Conservation (phyloP, 2,329 filamentous ascomycete species). For the Phaeophleospora eucalypticola region DNA sequence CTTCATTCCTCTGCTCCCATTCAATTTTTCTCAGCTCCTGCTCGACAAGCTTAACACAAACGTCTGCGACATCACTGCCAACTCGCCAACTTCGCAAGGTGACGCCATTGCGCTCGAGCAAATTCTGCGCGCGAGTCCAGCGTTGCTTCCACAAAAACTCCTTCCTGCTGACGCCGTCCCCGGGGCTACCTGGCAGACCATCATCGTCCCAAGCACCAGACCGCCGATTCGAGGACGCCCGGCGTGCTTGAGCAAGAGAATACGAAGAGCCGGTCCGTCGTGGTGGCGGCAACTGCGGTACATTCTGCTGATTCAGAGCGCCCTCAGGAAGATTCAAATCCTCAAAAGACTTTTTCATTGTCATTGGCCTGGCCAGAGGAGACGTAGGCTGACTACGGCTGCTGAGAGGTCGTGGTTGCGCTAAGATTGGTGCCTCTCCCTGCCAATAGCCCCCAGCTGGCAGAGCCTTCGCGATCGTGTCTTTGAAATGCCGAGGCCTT, state of each 20-base stretch:
- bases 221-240: conserved; percentile 31
- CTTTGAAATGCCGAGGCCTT: conserved; percentile 28
- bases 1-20: conserved; percentile 20
- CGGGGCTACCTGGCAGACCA: conserved; percentile 29
- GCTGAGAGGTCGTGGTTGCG: conserved; percentile 6
- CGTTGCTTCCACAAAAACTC: conserved; percentile 68
- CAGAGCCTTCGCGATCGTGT: conserved; percentile 19
- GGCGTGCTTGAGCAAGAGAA: conserved; percentile 25
- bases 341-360: conserved; percentile 18
- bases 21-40: conserved; percentile 46
- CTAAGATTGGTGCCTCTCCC: conserved; percentile 8
- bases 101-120: conserved; percentile 63
- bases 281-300: conserved; percentile 17
- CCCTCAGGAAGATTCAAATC: conserved; percentile 15
- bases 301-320: conserved; percentile 10
- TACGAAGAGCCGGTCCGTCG: conserved; percentile 36
- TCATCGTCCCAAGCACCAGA: conserved; percentile 28
- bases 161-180: conserved; percentile 57
- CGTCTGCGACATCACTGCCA: conserved; percentile 64
- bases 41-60: conserved; percentile 62
- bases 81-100: conserved; percentile 68
- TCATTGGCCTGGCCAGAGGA: conserved; percentile 15
- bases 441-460: conserved; percentile 17
- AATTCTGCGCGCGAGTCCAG: conserved; percentile 60
- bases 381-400: conserved; percentile 15